Evolutionary conservation across 1,139 yeast species (phyloP), one percentile per base, ranked within the genome.

Genomic region (Taiozyma sp.): DNA sequence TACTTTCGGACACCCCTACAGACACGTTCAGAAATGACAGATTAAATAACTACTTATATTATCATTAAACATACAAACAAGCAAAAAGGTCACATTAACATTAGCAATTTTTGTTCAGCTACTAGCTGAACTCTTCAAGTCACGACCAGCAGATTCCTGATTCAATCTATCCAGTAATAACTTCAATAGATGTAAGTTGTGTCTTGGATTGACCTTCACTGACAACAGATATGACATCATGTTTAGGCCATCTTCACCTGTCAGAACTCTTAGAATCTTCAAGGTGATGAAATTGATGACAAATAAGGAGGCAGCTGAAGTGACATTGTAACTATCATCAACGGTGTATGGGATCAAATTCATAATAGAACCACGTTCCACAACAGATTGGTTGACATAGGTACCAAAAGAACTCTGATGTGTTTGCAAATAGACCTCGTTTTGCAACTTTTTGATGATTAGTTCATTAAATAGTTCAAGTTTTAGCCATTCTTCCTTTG

Each of bases 401-500:
- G 60, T 56, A 1, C 64, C 64, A 12, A 60, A 53, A 5, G 54
- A 43, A 27, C 55, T 57, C 27, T 59, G 59, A 36, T 56, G 55
- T 16, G 54, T 53, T 48, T 54, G 58, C 48, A 57, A 36, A 39
- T 53, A 56, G 13, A 56, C 52, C 34, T 58, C 64, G 42, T 51
- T 50, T 36, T 60, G 62, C 9, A 60, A 23, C 16, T 51, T 58
- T n/a, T 57, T 56, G 7, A 60, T 43, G 28, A 58, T 48, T 24
- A 60, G 48, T 19, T 59, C 62, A 38, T 57, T 58, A 51, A 60
- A 60, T 1, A 58, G 41, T 16, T 53, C 57, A 43, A 54, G 47
- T 42, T 58, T 60, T 12, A 50, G 13, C 44, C 57, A 51, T 40
- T 60, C 64, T 38, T 60, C 62, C 34, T 58, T 53, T 13, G 56